Conservation (phyloP, 2,329 filamentous ascomycete species). For the Aspergillus ruber region DNA sequence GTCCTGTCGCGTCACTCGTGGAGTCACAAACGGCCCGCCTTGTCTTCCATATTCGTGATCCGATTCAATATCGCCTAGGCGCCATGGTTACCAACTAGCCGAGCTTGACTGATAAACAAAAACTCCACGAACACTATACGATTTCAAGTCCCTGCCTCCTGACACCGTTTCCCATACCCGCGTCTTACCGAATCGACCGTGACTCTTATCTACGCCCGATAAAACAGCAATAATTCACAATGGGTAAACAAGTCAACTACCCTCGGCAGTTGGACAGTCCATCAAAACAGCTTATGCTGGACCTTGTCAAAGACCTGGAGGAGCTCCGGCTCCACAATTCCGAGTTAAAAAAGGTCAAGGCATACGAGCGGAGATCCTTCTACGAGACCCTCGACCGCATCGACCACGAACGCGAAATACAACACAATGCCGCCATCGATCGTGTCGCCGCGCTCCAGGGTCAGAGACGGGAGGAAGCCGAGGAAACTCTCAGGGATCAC, state of each 20-base stretch:
- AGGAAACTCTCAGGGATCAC: conserved; percentile 48
- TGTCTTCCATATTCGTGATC: not conserved
- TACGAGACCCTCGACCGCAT: conserved; percentile 57
- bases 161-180: not conserved
- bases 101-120: not conserved
- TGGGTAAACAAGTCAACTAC: conserved; percentile 23
- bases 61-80: too few species aligned
- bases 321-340: conserved; percentile 35
- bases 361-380: conserved; percentile 40
- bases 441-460: conserved; percentile 62
- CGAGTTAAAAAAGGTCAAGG: conserved; percentile 39
- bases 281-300: conserved; percentile 34
- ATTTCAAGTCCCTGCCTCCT: not conserved
- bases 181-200: not conserved
- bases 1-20: not conserved
- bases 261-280: conserved; percentile 31
- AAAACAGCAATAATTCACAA: conserved; percentile 7
- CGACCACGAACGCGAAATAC: conserved; percentile 55
- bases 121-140: not conserved
- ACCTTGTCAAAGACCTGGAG: conserved; percentile 36
- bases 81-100: not conserved
- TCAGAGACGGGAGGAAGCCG: conserved; percentile 52
- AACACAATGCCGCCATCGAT: conserved; percentile 60
- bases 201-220: not conserved
- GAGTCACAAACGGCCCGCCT: not conserved